Evolutionary conservation across 169 alveolate species (phyloP), one percentile per base, ranked within the genome.

Genomic region (Plasmodium gallinaceum): DNA sequence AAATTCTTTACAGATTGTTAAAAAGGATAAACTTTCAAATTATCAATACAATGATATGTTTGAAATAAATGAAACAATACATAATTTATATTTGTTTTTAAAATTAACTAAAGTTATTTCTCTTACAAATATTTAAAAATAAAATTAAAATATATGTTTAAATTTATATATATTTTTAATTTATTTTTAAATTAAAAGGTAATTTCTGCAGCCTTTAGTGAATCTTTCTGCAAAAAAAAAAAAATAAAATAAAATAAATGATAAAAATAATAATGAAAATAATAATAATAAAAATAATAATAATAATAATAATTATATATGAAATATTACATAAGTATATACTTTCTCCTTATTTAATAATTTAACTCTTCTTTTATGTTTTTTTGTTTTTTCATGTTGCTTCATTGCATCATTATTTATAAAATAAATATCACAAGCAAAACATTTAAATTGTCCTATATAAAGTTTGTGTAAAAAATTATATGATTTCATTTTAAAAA

Each of bases 381-480:
- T 75, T 66, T 94, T 94, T 60, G 89, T 88, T n/a, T 88, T 76
- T 72, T 91, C 88, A 43, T 94, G 96, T 68, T 92, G 69, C 45
- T 58, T 61, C 46, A 87, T 75, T 43, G 96, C 90, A 20, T 60
- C 85, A 16, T 92, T 91, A 71, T 92, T 93, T 51, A 76, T 91
- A 54, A 94, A 94, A 74, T 92, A 73, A n/a, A 94, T 92, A 66
- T 94, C 96, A 65, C 96, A 94, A 71, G 92, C 93, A 54, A 92
- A 88, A 74, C 96, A 94, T 68, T 94, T 92, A 66, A 52, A 60
- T 71, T 64, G 88, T 75, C 92, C 92, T 91, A 87, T 72, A 74
- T 18, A 24, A 45, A 26, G 6, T 37, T 73, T 57, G 74, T 54
- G 26, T 18, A 75, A 37, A 43, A 62, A 42, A 42, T 75, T 61